These are phyloP conservation scores for Parathielavia hyrcaniae DNA, from an alignment of 495 filamentous ascomycete genomes.

Conservation along the genomic window DNA sequence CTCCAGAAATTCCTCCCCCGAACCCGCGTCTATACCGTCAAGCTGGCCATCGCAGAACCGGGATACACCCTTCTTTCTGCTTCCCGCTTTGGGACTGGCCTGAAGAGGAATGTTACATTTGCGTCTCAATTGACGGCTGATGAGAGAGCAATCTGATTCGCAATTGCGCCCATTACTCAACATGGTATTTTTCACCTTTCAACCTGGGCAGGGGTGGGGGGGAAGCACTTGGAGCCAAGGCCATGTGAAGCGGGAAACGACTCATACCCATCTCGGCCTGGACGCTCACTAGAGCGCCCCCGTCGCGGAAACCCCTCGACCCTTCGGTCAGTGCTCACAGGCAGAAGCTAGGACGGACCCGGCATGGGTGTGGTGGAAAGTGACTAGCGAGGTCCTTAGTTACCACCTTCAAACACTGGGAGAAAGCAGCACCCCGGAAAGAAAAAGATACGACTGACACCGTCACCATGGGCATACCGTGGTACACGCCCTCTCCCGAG, in stretches of 20 bases:
- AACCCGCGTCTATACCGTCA: constrained; percentile 14
- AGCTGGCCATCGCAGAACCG: constrained; percentile 8
- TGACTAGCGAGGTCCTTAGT: not conserved
- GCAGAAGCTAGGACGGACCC: constrained; percentile 16
- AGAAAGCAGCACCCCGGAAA: too few relatives aligned
- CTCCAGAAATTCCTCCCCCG: constrained; percentile 10
- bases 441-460: not conserved
- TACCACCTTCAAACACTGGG: not conserved
- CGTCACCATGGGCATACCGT: not conserved
- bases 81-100: constrained; percentile 8
- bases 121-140: constrained; percentile 11
- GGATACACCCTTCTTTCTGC: constrained; percentile 12
- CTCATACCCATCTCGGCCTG: constrained; percentile 13
- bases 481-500: not conserved
- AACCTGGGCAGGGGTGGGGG: not conserved
- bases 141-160: constrained; percentile 10
- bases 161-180: constrained; percentile 8
- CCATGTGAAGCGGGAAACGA: constrained; percentile 12
- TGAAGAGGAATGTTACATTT: constrained; percentile 12
- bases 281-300: constrained; percentile 5
- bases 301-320: not conserved
- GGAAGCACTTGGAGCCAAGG: constrained; percentile 1
- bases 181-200: constrained; percentile 5
- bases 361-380: not conserved
- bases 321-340: constrained; percentile 17